Conservation (phyloP, 2,329 filamentous ascomycete genomes). For the Corynespora cassiicola region DNA sequence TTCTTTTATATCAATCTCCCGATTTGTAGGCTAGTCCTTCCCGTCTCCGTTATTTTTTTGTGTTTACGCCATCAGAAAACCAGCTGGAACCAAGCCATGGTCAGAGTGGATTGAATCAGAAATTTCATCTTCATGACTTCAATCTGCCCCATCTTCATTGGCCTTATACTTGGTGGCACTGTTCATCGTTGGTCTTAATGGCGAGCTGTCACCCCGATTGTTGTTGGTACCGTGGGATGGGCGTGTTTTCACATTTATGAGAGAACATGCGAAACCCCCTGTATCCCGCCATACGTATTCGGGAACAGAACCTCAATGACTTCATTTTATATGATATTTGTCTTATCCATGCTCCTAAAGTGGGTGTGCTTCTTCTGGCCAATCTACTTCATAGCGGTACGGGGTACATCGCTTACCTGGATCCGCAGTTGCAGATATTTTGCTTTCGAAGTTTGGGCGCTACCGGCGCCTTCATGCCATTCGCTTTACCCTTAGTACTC, state of each 20-base stretch:
- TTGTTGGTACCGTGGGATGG: constrained; percentile 49
- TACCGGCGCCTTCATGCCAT: constrained; percentile 15
- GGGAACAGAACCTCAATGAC: constrained; percentile 42
- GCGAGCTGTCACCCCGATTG: constrained; percentile 48
- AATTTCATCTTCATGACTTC: constrained; percentile 48
- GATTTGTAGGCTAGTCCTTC: no score
- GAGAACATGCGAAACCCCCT: constrained; percentile 15
- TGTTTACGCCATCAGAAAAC: no score
- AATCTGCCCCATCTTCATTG: constrained; percentile 45
- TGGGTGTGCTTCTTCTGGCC: constrained; percentile 52
- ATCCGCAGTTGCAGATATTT: constrained; percentile 2
- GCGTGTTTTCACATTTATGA: constrained; percentile 43
- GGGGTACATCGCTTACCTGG: constrained; percentile 1
- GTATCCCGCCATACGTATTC: constrained; percentile 50
- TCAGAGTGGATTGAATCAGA: constrained; percentile 48
- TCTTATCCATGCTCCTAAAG: constrained; percentile 44
- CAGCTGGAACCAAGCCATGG: not conserved
- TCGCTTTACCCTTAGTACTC: constrained; percentile 5
- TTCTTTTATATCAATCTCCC: no score
- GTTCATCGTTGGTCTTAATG: constrained; percentile 48
- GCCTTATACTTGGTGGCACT: constrained; percentile 50
- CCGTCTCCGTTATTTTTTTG: no score
- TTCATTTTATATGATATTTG: constrained; percentile 44
- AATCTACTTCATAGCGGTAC: constrained; percentile 22
- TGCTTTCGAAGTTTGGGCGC: constrained; percentile 24